Conservation (phyloP, 192 early-diverging fungal genomes). For the Spinellus fusiger region DNA sequence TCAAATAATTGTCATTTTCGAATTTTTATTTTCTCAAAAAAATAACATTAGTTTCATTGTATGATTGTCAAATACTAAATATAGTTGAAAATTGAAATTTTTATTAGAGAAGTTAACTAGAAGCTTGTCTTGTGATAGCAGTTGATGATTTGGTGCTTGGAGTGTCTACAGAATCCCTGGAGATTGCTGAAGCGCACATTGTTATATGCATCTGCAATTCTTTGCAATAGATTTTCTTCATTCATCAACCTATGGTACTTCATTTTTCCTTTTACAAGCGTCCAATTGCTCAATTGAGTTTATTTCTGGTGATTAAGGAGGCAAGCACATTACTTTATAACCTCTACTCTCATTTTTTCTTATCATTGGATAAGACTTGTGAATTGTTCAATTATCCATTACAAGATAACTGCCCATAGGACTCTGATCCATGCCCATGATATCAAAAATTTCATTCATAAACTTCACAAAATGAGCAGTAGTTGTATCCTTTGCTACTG, state of each 20-base stretch:
- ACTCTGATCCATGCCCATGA: constrained; percentile 6
- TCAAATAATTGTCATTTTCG: no score
- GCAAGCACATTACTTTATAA: constrained; percentile 2
- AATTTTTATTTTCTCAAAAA: no score
- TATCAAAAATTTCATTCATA: constrained; percentile 10
- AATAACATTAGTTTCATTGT: no score
- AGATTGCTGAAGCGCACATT: constrained; percentile 6
- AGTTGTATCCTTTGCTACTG: constrained; percentile 8
- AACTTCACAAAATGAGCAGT: constrained; percentile 10
- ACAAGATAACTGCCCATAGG: constrained; percentile 4
- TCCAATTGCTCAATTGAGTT: not conserved
- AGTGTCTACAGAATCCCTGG: constrained; percentile 6
- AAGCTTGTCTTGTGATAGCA: constrained; percentile 1
- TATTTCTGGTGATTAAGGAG: constrained; percentile 2
- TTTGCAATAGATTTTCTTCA: constrained; percentile 1
- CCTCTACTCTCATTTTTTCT: not conserved
- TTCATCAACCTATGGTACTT: not conserved
- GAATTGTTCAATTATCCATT: constrained; percentile 1
- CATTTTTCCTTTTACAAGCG: constrained; percentile 2
- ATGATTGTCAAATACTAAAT: no score
- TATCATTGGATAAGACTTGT: constrained; percentile 2
- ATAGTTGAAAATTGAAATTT: no score
- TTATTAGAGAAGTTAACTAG: no score
- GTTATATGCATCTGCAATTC: constrained; percentile 1
- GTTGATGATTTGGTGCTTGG: constrained; percentile 7